Evolutionary conservation across 2,329 filamentous ascomycete species (phyloP).

Genomic region (Cladosporium austrohemisphaericum): DNA sequence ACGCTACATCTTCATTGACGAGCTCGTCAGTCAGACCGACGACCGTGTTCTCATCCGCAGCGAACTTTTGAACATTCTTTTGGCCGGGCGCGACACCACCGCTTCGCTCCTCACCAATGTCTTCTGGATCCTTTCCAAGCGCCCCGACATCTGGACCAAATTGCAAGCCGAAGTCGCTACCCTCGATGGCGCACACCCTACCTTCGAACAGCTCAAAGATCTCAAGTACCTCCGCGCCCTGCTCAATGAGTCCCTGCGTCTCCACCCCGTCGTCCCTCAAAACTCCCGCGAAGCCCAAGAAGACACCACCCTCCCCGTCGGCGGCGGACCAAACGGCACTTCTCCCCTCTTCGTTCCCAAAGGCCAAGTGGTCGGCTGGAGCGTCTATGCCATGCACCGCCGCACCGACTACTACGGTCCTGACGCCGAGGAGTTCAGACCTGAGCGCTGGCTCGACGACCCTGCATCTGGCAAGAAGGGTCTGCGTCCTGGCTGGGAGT

Average conservation of each 20-base stretch:
- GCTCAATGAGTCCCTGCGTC: conserved; percentile 71
- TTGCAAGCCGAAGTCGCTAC: conserved; percentile 30
- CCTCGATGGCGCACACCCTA: conserved; percentile 38
- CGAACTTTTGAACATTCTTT: conserved; percentile 50
- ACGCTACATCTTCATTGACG: conserved; percentile 49
- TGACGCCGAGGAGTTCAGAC: conserved; percentile 41
- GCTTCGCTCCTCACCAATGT: conserved; percentile 49
- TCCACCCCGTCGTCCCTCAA: conserved; percentile 76
- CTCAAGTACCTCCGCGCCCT: conserved; percentile 50
- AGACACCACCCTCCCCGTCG: conserved; percentile 71
- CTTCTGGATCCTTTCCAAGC: conserved; percentile 34
- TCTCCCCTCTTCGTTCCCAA: conserved; percentile 64
- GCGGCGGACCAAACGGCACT: conserved; percentile 50
- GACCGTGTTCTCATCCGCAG: conserved; percentile 47
- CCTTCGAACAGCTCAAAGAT: conserved; percentile 34
- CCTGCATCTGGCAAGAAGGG: conserved; percentile 28
- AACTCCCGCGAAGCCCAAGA: conserved; percentile 69
- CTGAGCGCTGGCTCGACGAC: conserved; percentile 38
- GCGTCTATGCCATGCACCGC: conserved; percentile 69
- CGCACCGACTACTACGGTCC: conserved; percentile 50
- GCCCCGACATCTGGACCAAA: conserved; percentile 29
- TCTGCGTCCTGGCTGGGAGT: conserved; percentile 34
- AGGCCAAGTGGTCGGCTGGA: conserved; percentile 64
- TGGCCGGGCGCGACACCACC: conserved; percentile 54
- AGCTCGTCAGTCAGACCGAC: conserved; percentile 43